Evolutionary conservation across 208 protist species (phyloP).

Genomic region (Angomonas ambiguus): DNA sequence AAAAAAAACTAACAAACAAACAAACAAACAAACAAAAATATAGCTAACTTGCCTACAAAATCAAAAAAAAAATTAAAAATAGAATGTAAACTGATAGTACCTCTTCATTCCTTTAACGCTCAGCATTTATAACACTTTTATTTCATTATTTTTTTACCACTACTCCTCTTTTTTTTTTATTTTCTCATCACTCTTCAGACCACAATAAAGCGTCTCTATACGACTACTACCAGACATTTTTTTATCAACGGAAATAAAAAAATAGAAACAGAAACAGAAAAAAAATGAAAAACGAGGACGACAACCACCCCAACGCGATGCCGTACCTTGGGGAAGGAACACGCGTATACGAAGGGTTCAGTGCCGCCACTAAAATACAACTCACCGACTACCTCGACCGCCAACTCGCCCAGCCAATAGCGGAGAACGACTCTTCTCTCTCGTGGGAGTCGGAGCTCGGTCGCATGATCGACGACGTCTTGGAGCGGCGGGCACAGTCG

Average conservation of each 20-base stretch:
- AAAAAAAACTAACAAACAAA: background rate
- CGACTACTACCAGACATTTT: background rate
- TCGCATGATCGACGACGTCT: conserved; percentile 19
- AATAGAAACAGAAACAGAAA: background rate
- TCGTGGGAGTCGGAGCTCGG: conserved; percentile 14
- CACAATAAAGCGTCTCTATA: too few relatives aligned
- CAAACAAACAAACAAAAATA: background rate
- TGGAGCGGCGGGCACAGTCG: conserved; percentile 32
- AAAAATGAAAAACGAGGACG: background rate
- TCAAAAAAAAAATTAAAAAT: conserved; percentile 14
- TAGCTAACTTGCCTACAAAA: background rate
- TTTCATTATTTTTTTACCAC: conserved; percentile 18
- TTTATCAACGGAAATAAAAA: conserved; percentile 9
- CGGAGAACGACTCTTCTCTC: background rate
- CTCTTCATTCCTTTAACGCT: background rate
- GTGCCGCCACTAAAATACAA: conserved; percentile 46
- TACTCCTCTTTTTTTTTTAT: conserved; percentile 4
- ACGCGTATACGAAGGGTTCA: conserved; percentile 56
- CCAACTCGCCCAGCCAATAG: conserved; percentile 10
- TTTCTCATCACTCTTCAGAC: too few relatives aligned
- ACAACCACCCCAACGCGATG: background rate
- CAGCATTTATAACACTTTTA: background rate
- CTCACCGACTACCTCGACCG: conserved; percentile 32
- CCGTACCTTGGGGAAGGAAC: conserved; percentile 6
- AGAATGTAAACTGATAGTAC: conserved; percentile 5